phyloP scores from a whole-genome alignment of 2,329 filamentous ascomycete genomes.

The Alternaria triticina region DNA sequence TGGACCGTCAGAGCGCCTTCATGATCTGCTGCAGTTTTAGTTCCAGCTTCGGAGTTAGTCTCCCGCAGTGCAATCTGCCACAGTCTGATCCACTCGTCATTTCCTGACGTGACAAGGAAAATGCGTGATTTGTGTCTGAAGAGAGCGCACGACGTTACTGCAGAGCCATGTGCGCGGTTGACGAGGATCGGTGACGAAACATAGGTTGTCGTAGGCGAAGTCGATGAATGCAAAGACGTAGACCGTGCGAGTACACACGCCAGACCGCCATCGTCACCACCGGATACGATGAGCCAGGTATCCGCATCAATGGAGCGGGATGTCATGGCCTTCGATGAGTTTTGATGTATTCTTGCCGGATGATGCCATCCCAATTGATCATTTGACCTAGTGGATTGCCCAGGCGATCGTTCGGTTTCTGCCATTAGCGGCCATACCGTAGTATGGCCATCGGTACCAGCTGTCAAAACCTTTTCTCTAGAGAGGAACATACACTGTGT shows the following conservation, averaged over 20 bases:
- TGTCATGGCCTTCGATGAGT: conserved; percentile 70
- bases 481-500: conserved; percentile 64
- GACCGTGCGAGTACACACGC: conserved; percentile 51
- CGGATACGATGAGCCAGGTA: conserved; percentile 68
- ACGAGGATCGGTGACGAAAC: conserved; percentile 50
- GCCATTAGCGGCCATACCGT: conserved; percentile 62
- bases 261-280: conserved; percentile 87
- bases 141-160: conserved; percentile 65
- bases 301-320: conserved; percentile 37
- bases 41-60: background rate
- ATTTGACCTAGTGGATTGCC: conserved; percentile 4
- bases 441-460: conserved; percentile 82
- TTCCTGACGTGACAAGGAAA: conserved; percentile 48
- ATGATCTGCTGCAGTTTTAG: background rate
- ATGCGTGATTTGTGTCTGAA: conserved; percentile 25
- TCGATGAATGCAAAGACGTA: background rate
- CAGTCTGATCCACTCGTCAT: conserved; percentile 57
- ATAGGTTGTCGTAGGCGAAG: conserved; percentile 26
- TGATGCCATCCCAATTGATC: conserved; percentile 39
- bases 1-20: conserved; percentile 37
- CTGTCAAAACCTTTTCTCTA: conserved; percentile 62
- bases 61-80: conserved; percentile 48
- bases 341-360: conserved; percentile 70
- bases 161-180: conserved; percentile 71
- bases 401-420: conserved; percentile 13